Evolutionary conservation across 2,329 filamentous ascomycete genomes (phyloP), one percentile per base, ranked within the genome.

Genomic region (Neopestalotiopsis rosae): DNA sequence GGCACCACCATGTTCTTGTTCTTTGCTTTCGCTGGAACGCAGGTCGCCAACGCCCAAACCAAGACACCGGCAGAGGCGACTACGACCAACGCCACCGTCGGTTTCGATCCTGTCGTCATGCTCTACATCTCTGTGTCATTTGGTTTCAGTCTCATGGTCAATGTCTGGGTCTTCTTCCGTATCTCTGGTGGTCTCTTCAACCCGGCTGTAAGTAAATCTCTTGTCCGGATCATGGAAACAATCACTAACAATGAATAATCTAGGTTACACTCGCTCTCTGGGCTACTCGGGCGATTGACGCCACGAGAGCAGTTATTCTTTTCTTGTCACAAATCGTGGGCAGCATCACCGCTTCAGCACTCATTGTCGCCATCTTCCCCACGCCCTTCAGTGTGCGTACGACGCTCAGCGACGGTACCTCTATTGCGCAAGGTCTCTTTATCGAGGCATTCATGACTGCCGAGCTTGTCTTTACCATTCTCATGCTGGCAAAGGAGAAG

Each of bases 401-500:
- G 2, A 81, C 82, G 3, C 77, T 88, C 5, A 80, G 81, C 17
- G 80, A 80, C 2, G 82, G 81, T 4, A 77, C 85, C 0, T 82
- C 78, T n/a, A 78, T 83, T 57, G 79, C 79, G 0, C 85, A 86
- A 71, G 87, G 87, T 14, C 74, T 89, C 30, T 87, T 89, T 74
- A 85, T 89, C 68, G 87, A 89, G 74, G 82, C 85, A 75, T 83
- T 88, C 71, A 79, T 89, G 32, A 89, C 86, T 1, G 81, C 85
- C 1, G 81, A 87, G 74, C 78, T 89, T 12, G 82, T 88, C 28
- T 81, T 88, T 58, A 84, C 86, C 2, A 85, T 88, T 67, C 83
- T 87, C 75, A 90, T 90, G 88, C 79, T 90, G 63, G 88, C 87
- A 1, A 85, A 85, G 14, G 88, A 90, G 71, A 90, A 91, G 76